Conservation (phyloP, 768 basidiomycete species). For the Phylloporus sp. region DNA sequence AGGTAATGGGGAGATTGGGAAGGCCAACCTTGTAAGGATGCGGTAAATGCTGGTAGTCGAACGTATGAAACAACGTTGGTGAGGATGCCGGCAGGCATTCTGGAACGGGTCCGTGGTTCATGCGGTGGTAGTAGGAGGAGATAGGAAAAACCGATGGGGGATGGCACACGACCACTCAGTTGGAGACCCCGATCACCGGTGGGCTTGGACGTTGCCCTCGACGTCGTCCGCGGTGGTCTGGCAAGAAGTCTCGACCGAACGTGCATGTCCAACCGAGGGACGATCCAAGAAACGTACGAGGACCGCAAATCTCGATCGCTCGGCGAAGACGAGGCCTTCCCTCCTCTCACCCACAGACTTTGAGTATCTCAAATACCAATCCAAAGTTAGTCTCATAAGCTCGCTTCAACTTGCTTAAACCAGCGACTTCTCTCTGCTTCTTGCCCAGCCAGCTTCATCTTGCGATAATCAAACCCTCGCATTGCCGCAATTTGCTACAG, state of each 20-base stretch:
- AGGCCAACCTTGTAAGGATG: slow-evolving; percentile 46
- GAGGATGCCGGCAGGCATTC: slow-evolving; percentile 1
- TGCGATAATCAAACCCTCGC: background rate
- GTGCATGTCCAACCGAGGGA: no score
- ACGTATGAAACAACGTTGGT: slow-evolving; percentile 16
- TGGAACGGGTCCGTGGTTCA: slow-evolving; percentile 6
- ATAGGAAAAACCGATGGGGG: background rate
- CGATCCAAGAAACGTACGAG: background rate
- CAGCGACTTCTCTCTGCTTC: background rate
- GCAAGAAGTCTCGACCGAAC: background rate
- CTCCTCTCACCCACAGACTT: slow-evolving; percentile 1
- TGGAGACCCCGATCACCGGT: background rate
- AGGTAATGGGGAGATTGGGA: slow-evolving; percentile 47
- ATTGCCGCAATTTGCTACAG: background rate
- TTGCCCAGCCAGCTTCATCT: background rate
- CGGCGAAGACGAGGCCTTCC: slow-evolving; percentile 5
- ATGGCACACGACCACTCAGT: slow-evolving; percentile 26
- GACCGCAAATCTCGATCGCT: slow-evolving; percentile 22
- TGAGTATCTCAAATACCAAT: slow-evolving; percentile 3
- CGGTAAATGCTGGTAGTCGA: background rate
- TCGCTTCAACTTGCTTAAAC: background rate
- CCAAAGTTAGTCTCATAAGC: background rate
- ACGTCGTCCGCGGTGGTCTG: background rate
- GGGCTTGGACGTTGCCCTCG: background rate
- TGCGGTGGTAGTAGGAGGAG: slow-evolving; percentile 2